Evolutionary conservation across 1,284 basidiomycete species (phyloP), one percentile per base, ranked within the genome.

Genomic region (Leccinum solheimii): DNA sequence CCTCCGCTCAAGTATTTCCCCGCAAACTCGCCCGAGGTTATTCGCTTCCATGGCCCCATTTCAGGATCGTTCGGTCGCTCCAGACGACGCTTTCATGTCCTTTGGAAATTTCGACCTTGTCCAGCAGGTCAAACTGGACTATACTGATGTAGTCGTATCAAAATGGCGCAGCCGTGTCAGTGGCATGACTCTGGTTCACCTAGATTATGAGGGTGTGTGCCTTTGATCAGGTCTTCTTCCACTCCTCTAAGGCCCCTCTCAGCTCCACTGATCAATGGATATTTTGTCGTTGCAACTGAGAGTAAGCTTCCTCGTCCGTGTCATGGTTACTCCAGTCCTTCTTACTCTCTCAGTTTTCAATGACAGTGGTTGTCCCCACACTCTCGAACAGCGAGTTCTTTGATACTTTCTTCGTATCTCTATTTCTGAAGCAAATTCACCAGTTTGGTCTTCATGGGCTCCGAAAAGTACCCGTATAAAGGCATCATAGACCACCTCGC

Each of bases 401-500:
- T 36, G 48, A 27, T 52, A 7, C 26, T 50, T 55, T 45, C 53
- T 62, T 11, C 19, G 36, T 49, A 11, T 62, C 19, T 45, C 14
- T 45, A 4, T 57, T 60, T 64, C 61, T 53, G 30, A 63, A 55
- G 52, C 55, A 32, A 61, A 62, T 68, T 55, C 26, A 27, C 8
- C 60, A 91, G 92, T 75, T 78, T 97, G 58, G 87, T 98, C 21
- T 98, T 98, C 75, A 91, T 98, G 82, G 95, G 95, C 11, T 97
- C 94, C 1, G 90, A 97, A 73, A 87, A 90, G 69, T 97, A 96
- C 73, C 97, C 97, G 0, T 96, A 94, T 84, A 99, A 99, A 76
- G 97, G 97, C 30, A 92, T 98, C 55, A 87, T 99, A 59, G 97
- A 99, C 78, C 90, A 93, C 65, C 84, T 99, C n/a, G 97, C 97